Percentiles rank a stretch among this genome's conserved stretches.
Evolutionary conservation across 345 rosid genomes (phyloP).

Genomic region (Jatropha curcas): DNA sequence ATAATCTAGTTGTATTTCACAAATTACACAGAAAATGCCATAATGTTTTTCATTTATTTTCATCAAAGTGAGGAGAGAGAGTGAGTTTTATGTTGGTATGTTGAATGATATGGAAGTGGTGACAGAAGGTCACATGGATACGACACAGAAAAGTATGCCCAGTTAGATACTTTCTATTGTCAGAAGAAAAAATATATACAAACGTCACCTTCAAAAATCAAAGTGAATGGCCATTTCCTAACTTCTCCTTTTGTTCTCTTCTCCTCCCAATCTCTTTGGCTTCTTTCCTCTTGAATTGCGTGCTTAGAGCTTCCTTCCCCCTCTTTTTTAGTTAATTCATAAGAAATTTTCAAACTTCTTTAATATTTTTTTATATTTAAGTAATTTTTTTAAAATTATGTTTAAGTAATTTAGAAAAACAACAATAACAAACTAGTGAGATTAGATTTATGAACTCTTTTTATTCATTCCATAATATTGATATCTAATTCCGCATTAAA

Average conservation of each 20-base stretch:
- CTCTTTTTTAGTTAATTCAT: background rate
- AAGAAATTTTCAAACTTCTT: no score
- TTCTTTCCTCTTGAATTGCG: slow-evolving; percentile 57
- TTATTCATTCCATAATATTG: no score
- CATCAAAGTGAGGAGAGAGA: background rate
- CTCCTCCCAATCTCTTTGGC: slow-evolving; percentile 52
- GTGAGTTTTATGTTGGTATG: slow-evolving; percentile 17
- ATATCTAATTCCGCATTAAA: no score
- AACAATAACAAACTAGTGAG: no score
- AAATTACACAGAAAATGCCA: no score
- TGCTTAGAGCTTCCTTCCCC: slow-evolving; percentile 40
- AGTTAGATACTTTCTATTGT: slow-evolving; percentile 37
- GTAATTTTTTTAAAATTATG: no score
- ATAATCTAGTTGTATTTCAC: no score
- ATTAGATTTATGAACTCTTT: no score
- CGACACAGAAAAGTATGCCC: slow-evolving; percentile 37
- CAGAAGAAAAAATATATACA: slow-evolving; percentile 26
- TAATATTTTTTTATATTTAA: background rate
- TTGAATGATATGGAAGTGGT: slow-evolving; percentile 31
- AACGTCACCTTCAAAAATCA: slow-evolving; percentile 32
- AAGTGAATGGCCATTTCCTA: slow-evolving; percentile 38
- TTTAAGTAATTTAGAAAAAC: no score
- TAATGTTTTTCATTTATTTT: no score
- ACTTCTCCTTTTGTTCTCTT: slow-evolving; percentile 26
- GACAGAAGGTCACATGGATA: slow-evolving; percentile 74